Percentiles rank a stretch among this genome's conserved stretches.
Evolutionary conservation across 1,284 basidiomycete species (phyloP).

Genomic region (Puccinia polysora): DNA sequence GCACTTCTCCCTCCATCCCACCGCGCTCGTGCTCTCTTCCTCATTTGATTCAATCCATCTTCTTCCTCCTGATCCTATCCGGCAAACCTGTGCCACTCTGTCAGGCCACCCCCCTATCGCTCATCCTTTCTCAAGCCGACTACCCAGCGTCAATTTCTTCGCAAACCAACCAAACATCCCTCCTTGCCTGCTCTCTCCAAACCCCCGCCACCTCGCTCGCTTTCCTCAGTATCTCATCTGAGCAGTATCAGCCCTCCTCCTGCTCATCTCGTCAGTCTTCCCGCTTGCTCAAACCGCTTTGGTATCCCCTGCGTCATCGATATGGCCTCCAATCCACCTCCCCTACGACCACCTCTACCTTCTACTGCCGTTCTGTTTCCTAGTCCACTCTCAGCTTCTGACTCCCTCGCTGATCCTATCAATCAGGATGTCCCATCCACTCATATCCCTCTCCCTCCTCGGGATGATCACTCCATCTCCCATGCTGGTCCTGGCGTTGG

Average conservation of each 20-base stretch:
- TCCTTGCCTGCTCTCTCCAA: constrained; percentile 3
- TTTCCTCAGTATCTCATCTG: neutral
- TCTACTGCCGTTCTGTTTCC: constrained; percentile 3
- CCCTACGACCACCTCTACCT: constrained; percentile 2
- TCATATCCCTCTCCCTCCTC: constrained; percentile 57
- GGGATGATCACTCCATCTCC: constrained; percentile 51
- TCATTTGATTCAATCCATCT: neutral
- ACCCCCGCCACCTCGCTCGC: neutral
- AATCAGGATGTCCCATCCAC: constrained; percentile 26
- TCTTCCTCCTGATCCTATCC: neutral
- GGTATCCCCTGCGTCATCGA: constrained; percentile 43
- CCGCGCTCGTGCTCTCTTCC: neutral
- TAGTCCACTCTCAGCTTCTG: neutral
- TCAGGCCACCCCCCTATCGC: neutral
- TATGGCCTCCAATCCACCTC: constrained; percentile 36
- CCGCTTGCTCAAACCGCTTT: constrained; percentile 34
- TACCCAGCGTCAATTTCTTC: neutral
- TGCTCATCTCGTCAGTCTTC: constrained; percentile 25
- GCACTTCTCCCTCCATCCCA: no score
- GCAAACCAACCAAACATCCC: constrained; percentile 7
- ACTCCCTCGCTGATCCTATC: neutral
- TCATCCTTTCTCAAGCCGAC: neutral
- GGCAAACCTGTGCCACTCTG: neutral
- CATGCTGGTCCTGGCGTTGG: constrained; percentile 41
- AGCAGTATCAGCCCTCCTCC: neutral